Evolutionary conservation across 2,329 filamentous ascomycete genomes (phyloP), one percentile per base, ranked within the genome.

Genomic region (Ilyonectria destructans): DNA sequence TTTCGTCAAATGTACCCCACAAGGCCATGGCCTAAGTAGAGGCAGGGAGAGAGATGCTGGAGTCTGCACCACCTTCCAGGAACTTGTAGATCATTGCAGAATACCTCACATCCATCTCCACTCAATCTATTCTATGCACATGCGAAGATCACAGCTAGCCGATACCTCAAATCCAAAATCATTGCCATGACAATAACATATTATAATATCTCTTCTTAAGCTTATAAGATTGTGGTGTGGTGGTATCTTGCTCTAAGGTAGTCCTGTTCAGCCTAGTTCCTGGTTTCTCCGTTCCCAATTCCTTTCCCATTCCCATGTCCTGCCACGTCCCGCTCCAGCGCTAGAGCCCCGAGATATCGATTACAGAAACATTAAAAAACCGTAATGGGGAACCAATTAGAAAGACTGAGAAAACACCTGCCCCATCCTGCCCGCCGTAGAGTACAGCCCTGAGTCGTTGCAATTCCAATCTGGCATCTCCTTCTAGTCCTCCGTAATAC

Each of bases 391-490:
- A 57, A 43, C 23, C 35, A 56, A 51, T 43, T n/a, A 48, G 48
- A 21, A 29, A 45, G 31, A 54, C 19, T 37, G 43, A 63, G 37
- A 46, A 31, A 46, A 62, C 37, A 54, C 29, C 52, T 13, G 29
- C 55, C 40, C 65, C 31, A n/a, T 55, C 48, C 49, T 29, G 21
- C 49, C 55, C 15, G 29, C 46, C 57, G 5, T 52, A 23, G 31
- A 60, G 46, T 40, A 49, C 58, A 60, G 37, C 48, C 62, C 46
- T 29, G 19, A 40, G 52, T 19, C 54, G 37, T 37, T 43, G 43
- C n/a, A 65, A 62, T 55, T 48, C 46, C 62, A 68, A 68, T 68
- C 57, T 68, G 61, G 26, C 58, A 62, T 63, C 61, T 62, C 46
- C 52, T 52, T 58, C 52, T 57, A 57, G 35, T 35, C 43, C 35